Base-by-base conservation (phyloP, 2,329 filamentous ascomycete genomes). In the Microcera coccophila region DNA sequence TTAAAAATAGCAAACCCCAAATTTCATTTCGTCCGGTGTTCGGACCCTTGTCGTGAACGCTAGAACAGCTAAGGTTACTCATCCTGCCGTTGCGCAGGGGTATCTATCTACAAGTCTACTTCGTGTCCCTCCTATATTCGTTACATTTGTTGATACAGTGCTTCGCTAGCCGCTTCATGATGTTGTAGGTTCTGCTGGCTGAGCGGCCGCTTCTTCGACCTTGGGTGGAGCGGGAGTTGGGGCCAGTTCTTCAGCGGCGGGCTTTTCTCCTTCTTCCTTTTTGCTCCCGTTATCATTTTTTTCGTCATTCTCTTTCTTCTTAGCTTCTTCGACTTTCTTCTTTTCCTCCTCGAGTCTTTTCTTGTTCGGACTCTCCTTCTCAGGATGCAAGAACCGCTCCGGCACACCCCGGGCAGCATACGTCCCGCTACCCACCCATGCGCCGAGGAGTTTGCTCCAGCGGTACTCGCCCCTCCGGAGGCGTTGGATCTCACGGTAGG, bases 361-460 rank as follows among this genome's bases (percentile, higher is more conserved):
- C 36, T 55, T 53, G 20, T 54, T 51, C 10, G 49, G 53, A 17
- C 53, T 64, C 38, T 55, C 57, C 44, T 42, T 55, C 19, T 61
- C 49, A 7, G 70, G 69, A 38, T 73, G 64, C 31, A 75, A 48
- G 61, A 95, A 97, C 39, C 88, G 78, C 44, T 81, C 82, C 1
- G 90, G 91, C 18, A 95, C 90, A 5, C 90, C 90, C 29, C 74
- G 75, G 8, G 86, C 87, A 0, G 87, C 80, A 54, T 66, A 70
- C 61, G 70, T 72, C 50, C 71, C 74, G 52, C 75, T 78, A 1
- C 91, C 91, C 4, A 91, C 84, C 78, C 90, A 98, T 14, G 84
- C 87, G 5, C 87, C 90, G 21, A 95, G 66, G 53, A 93, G 73
- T 21, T 74, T 74, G 62, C 90, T 95, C 87, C 88, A 98, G 44